phyloP scores from a whole-genome alignment of 2,329 filamentous ascomycete genomes.

The Thielaviopsis populi region DNA sequence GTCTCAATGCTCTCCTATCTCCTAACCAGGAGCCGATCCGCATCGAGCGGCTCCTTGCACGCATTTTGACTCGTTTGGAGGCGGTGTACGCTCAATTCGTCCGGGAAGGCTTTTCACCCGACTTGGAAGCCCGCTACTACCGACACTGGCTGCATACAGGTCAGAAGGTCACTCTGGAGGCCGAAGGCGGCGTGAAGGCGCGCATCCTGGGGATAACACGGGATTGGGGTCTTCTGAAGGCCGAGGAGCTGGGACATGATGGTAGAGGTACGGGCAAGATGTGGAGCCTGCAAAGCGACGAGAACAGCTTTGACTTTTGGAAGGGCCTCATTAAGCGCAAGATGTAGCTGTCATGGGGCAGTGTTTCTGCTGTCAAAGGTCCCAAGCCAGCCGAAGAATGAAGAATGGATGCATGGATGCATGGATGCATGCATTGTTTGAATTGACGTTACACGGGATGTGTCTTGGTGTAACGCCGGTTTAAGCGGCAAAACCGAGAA shows the following conservation, averaged over 20 bases:
- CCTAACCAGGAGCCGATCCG: conserved; percentile 39
- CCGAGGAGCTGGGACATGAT: conserved; percentile 63
- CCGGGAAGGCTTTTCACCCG: conserved; percentile 54
- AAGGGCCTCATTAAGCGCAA: conserved; percentile 74
- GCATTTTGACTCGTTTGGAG: conserved; percentile 66
- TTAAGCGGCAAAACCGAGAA: no score
- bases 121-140: conserved; percentile 67
- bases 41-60: conserved; percentile 67
- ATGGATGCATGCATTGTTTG: no score
- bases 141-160: conserved; percentile 71
- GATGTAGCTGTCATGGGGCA: conserved; percentile 29
- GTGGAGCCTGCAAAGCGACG: conserved; percentile 83
- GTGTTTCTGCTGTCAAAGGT: not conserved
- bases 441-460: no score
- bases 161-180: conserved; percentile 59
- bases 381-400: no score
- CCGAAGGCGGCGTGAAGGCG: conserved; percentile 59
- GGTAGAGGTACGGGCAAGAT: conserved; percentile 61
- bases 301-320: conserved; percentile 98
- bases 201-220: conserved; percentile 72
- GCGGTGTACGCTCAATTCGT: conserved; percentile 61
- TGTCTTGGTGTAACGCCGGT: no score
- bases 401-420: no score
- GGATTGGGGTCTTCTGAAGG: conserved; percentile 80
- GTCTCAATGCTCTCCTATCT: conserved; percentile 56